Evolutionary conservation across 768 basidiomycete genomes (phyloP).

Genomic region (Hygrophorus pudorinus): DNA sequence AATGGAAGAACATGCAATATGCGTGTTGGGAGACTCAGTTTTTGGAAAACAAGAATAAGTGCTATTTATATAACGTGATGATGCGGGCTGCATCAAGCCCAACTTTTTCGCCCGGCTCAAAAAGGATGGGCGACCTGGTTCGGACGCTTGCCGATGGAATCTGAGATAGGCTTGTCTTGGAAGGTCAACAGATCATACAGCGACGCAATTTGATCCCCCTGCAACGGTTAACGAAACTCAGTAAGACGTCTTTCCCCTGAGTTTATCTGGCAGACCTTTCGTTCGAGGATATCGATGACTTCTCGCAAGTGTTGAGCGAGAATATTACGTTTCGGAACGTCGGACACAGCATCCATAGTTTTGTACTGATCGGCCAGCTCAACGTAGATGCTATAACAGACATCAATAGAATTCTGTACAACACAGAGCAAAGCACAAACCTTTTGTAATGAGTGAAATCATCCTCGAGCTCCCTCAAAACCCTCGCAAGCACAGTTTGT

Average conservation of each 20-base stretch:
- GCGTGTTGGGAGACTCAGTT: no score
- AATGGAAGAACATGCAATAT: no score
- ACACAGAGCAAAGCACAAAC: constrained; percentile 34
- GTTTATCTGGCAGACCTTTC: constrained; percentile 49
- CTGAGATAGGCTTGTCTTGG: constrained; percentile 45
- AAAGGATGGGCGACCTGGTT: no score
- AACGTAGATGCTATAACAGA: constrained; percentile 63
- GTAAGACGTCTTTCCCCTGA: not conserved
- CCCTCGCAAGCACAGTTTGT: constrained; percentile 78
- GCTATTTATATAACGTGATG: no score
- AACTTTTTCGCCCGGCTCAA: no score
- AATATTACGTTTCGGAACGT: constrained; percentile 73
- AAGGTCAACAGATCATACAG: constrained; percentile 78
- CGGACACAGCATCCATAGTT: constrained; percentile 74
- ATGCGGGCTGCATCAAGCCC: no score
- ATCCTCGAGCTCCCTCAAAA: constrained; percentile 83
- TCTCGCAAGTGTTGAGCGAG: constrained; percentile 83
- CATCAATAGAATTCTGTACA: constrained; percentile 4
- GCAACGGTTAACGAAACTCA: constrained; percentile 3
- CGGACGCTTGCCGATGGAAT: not conserved
- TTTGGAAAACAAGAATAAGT: no score
- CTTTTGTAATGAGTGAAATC: constrained; percentile 93
- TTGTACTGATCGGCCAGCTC: constrained; percentile 93
- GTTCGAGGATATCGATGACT: constrained; percentile 86
- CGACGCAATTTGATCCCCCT: constrained; percentile 94